Conservation (phyloP, 129 eudicot species). For the Escallonia rubra region DNA sequence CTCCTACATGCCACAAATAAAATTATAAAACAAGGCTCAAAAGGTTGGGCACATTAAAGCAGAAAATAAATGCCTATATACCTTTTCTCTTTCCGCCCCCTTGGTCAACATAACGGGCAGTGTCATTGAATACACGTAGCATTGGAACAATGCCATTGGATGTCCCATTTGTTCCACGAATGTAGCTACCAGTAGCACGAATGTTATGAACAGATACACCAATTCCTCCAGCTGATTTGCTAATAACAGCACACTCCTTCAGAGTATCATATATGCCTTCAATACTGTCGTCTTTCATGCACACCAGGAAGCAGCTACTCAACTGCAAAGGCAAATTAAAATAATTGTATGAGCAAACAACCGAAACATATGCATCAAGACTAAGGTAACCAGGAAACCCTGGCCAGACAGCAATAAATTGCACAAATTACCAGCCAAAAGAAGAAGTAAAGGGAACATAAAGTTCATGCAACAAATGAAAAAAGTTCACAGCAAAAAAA, state of each 20-base stretch:
- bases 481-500: not conserved
- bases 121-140: conserved; percentile 93
- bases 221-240: conserved; percentile 98
- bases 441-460: not conserved
- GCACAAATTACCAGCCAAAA: not conserved
- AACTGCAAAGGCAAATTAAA: conserved; percentile 35
- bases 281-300: conserved; percentile 98
- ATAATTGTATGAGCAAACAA: not conserved
- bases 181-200: conserved; percentile 95
- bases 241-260: conserved; percentile 97
- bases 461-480: not conserved
- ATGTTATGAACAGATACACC: conserved; percentile 94
- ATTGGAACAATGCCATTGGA: conserved; percentile 96
- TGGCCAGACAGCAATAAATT: not conserved
- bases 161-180: conserved; percentile 97
- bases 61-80: conserved; percentile 7
- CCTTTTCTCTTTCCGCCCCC: conserved; percentile 99
- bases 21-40: not conserved
- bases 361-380: not conserved
- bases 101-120: conserved; percentile 92
- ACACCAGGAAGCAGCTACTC: conserved; percentile 90
- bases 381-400: not conserved
- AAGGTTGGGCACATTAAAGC: not conserved
- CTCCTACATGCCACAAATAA: conserved; percentile 40
- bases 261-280: conserved; percentile 94